These are phyloP conservation scores for Phialocephala sp. DNA, from an alignment of 2,329 filamentous ascomycete genomes.

Conservation along the genomic window DNA sequence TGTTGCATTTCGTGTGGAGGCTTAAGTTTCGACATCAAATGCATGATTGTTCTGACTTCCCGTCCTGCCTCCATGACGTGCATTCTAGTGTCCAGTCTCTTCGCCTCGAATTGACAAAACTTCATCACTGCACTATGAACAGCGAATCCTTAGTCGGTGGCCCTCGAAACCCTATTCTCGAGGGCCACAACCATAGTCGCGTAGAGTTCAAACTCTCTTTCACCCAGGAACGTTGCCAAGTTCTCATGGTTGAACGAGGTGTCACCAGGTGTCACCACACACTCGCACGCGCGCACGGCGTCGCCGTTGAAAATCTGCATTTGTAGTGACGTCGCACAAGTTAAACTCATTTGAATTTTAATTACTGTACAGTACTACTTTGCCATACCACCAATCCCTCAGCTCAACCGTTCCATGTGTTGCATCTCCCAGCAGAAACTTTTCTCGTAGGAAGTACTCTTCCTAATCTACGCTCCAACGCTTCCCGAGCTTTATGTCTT, in stretches of 20 bases:
- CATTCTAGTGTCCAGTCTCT: not conserved
- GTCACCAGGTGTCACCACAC: constrained; percentile 2
- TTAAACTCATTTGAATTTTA: not conserved
- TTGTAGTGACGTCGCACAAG: not conserved
- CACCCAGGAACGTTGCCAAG: not conserved
- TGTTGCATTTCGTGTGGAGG: not conserved
- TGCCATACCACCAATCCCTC: not conserved
- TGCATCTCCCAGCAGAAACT: not conserved
- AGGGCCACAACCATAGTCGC: not conserved
- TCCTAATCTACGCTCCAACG: not conserved
- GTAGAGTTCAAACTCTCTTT: not conserved
- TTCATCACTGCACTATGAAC: not conserved
- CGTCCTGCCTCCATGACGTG: not conserved
- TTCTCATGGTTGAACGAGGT: not conserved
- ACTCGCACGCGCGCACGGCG: not conserved
- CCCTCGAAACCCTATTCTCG: not conserved
- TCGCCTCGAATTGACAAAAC: not conserved
- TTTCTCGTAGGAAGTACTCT: not conserved
- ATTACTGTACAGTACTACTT: not conserved
- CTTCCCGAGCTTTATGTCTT: not conserved
- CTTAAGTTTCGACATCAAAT: not conserved
- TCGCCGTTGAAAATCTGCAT: not conserved
- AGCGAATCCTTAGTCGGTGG: not conserved
- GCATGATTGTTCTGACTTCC: not conserved
- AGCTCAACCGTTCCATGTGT: not conserved